phyloP scores from a whole-genome alignment of 441 rosid genomes.

The Monsonia emarginata region DNA sequence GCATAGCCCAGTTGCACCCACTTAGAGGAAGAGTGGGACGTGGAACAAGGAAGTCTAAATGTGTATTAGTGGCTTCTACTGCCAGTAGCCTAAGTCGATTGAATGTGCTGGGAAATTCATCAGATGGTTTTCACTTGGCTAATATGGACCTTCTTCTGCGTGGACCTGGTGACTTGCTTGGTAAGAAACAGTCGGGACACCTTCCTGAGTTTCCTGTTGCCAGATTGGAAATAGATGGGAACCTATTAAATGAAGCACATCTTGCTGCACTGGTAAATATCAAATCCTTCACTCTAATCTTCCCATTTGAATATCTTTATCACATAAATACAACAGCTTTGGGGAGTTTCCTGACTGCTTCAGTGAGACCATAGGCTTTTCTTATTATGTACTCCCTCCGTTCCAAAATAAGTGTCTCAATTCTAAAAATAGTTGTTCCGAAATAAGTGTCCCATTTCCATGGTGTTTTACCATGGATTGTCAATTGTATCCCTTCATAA shows the following conservation, averaged over 20 bases:
- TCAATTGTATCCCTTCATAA: too few species aligned
- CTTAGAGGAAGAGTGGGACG: constrained; percentile 88
- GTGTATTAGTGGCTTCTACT: constrained; percentile 49
- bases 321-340: too few species aligned
- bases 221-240: constrained; percentile 75
- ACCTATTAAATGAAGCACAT: constrained; percentile 76
- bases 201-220: constrained; percentile 83
- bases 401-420: too few species aligned
- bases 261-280: constrained; percentile 60
- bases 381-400: too few species aligned
- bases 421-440: too few species aligned
- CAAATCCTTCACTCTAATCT: neutral
- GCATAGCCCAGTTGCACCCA: constrained; percentile 85
- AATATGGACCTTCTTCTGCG: constrained; percentile 73
- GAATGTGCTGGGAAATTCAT: constrained; percentile 65
- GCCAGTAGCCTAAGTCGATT: constrained; percentile 49
- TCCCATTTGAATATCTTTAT: too few species aligned
- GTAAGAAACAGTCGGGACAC: constrained; percentile 88
- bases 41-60: constrained; percentile 61
- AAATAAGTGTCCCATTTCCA: too few species aligned
- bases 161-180: constrained; percentile 89
- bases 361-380: too few species aligned
- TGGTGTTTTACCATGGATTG: too few species aligned
- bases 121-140: constrained; percentile 83
- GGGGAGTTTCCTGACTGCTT: too few species aligned